Evolutionary conservation across 441 rosid species (phyloP).

Genomic region (Adansonia grandidieri): DNA sequence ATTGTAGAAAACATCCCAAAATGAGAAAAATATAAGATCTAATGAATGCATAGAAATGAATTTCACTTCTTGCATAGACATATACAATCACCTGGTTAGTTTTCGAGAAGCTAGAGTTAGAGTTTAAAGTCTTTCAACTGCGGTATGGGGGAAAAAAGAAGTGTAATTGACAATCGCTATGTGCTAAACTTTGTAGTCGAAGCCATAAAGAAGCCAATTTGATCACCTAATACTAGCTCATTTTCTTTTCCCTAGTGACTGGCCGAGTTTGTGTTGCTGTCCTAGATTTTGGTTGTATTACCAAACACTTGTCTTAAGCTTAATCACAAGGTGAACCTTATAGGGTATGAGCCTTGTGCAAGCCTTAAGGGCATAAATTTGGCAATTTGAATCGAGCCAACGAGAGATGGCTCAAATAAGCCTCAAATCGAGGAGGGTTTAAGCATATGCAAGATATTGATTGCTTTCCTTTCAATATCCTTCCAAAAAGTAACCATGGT

Average conservation of each 20-base stretch:
- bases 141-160: background rate
- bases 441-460: background rate
- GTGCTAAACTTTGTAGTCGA: background rate
- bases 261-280: background rate
- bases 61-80: background rate
- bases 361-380: constrained; percentile 1
- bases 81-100: background rate
- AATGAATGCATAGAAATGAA: background rate
- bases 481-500: background rate
- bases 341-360: constrained; percentile 8
- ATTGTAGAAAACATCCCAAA: background rate
- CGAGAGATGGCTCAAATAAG: background rate
- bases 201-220: background rate
- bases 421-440: background rate
- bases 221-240: background rate
- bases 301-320: background rate
- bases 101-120: background rate
- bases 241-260: background rate
- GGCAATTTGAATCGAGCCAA: background rate
- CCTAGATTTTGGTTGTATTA: constrained; percentile 6
- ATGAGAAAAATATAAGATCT: background rate
- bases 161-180: background rate
- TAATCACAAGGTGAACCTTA: background rate
- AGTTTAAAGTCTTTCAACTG: background rate
- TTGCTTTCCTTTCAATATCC: constrained; percentile 3